Evolutionary conservation across 164 flowering plant genomes (phyloP).

Genomic region (Liquidambar formosana): DNA sequence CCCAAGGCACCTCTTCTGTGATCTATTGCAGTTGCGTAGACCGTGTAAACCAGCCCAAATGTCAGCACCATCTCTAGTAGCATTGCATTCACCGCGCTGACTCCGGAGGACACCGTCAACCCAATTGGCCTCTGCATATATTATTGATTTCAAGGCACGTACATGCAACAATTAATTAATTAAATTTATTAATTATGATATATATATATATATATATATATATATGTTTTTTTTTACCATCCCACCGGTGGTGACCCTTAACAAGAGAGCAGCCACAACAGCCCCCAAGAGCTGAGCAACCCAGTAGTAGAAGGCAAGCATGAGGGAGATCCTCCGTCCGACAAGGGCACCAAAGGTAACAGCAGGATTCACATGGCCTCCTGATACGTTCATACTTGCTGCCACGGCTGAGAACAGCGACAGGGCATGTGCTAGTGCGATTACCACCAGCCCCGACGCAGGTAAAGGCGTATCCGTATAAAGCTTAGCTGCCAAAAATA

Average conservation of each 20-base stretch:
- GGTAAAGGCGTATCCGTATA: conserved; percentile 24
- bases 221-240: conserved; percentile 54
- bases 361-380: conserved; percentile 79
- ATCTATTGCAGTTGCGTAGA: conserved; percentile 62
- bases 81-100: conserved; percentile 37
- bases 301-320: conserved; percentile 68
- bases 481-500: conserved; percentile 34
- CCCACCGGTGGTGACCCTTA: conserved; percentile 56
- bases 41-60: conserved; percentile 56
- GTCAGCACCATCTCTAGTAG: conserved; percentile 62
- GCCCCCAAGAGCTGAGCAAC: conserved; percentile 75
- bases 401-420: conserved; percentile 62
- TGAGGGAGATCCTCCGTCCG: conserved; percentile 66
- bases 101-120: conserved; percentile 37
- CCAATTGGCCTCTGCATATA: conserved; percentile 61
- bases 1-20: conserved; percentile 61
- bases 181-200: not conserved
- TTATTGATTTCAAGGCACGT: too few species aligned
- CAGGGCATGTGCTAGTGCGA: conserved; percentile 66
- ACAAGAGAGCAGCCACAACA: conserved; percentile 53
- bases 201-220: too few species aligned
- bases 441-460: conserved; percentile 31
- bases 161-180: not conserved
- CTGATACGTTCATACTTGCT: conserved; percentile 55
- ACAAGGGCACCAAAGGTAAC: conserved; percentile 75